Base-by-base conservation (phyloP, 371 early-diverging fungal genomes). In the Synchytrium microbalum region DNA sequence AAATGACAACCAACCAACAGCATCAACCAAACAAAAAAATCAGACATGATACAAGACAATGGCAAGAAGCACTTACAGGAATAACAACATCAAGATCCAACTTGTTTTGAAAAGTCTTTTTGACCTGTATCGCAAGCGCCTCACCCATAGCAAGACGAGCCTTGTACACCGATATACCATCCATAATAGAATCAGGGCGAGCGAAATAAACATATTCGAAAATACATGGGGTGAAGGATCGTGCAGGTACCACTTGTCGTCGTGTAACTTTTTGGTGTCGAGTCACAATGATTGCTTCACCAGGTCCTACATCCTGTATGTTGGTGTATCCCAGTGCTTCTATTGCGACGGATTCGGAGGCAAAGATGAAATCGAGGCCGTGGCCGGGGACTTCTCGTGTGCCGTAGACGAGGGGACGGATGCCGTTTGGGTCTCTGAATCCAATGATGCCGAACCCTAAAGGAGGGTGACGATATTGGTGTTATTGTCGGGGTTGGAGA, bases 121-220 rank as follows among this genome's bases (percentile, higher is more conserved):
- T 62, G 30, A 95, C 91, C 67, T 87, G 82, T 59, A 84, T 81
- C 5, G 96, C 98, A 51, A 98, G 81, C 27, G 91, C 90, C 72
- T 93, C 95, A 58, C 98, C 98, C 96, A 98, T 96, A 32, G 92
- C 90, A 69, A 98, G 74, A 60, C 98, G 90, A 61, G 95, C 85
- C 69, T 92, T 91, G 84, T 96, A 96, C n/a, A 98, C 98, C 2
- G 95, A 93, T 63, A 98, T 89, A 10, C 94, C 95, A 74, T 98
- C 93, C 64, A 98, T 93, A 67, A 95, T 92, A 51, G 95, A 93
- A 69, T 98, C 98, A 3, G 96, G 95, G 32, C 98, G 88, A 24
- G 96, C 96, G 84, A 98, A 98, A 80, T 98, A 79, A 55, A 98
- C 96, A 71, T 92, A 96, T 79, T 98, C 98, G 70, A 98, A 98